Base-by-base conservation (phyloP, 306 rosid species). In the Lathyrus sativus region DNA sequence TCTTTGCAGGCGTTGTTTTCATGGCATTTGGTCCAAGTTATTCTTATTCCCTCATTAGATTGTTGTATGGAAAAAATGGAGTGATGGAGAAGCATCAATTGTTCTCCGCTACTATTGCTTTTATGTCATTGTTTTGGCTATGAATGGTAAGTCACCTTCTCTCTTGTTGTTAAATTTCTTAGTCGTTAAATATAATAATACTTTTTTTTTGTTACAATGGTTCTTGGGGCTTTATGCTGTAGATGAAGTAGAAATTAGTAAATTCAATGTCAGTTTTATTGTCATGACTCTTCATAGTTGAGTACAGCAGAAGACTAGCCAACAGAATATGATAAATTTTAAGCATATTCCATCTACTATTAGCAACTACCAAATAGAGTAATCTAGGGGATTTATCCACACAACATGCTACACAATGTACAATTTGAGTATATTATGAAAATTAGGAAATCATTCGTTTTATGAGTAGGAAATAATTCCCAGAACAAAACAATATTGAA, bases 11-110 rank as follows among this genome's bases (percentile, higher is more conserved):
- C 42, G 87, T 93, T 75, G 72, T 90, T 57, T 83, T 90, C 74
- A 84, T 93, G 87, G 97, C 97, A 59, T 93, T 93, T 80, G 98
- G 98, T 62, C 97, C 96, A 14, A 86, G 98, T 78, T 93, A 86
- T 77, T 81, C 96, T 44, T 93, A 93, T 81, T 88, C 97, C 3
- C 96, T 93, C 74, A 78, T 93, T 85, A 85, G 97, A 79, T 79
- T 90, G 85, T 74, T 93, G 19, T 93, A 90, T 62, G 98, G 98
- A 22, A 82, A 62, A 88, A 88, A 77, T 93, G 96, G 97, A 93
- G 98, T 81, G 95, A 93, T 57, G 96, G 97, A 62, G 98, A 93
- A 82, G 97, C 98, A 58, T 74, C 97, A 68, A 84, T 80, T 62
- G 91, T 89, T 75, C 96, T 93, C 68, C 85, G 76, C 68, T 93